Evolutionary conservation across 2,329 filamentous ascomycete species (phyloP).

Genomic region (Penicillium fuscoglaucum): DNA sequence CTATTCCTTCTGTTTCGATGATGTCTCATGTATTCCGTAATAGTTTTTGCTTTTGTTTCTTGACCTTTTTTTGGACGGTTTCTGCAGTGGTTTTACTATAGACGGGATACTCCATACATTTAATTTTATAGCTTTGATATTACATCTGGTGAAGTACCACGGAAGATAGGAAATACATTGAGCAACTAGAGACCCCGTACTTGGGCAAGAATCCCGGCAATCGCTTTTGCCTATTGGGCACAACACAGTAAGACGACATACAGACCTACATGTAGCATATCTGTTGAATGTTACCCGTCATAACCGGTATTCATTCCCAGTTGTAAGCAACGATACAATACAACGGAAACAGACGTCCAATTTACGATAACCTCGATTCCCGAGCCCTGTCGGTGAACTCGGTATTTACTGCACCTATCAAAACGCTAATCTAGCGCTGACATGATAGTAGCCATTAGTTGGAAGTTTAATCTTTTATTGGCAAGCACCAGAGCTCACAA

Average conservation of each 20-base stretch:
- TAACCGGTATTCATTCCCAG: background rate
- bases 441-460: background rate
- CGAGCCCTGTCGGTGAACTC: background rate
- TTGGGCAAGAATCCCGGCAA: background rate
- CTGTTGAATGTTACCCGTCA: conserved; percentile 1
- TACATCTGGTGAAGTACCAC: background rate
- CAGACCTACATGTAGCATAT: background rate
- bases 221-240: background rate
- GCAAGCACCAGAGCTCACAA: no score
- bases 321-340: conserved; percentile 2
- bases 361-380: conserved; percentile 4
- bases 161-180: background rate
- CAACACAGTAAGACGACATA: background rate
- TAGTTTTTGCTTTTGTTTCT: background rate
- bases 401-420: background rate
- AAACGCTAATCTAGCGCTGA: conserved; percentile 1
- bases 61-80: background rate
- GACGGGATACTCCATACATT: background rate
- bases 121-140: background rate
- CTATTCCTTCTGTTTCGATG: background rate
- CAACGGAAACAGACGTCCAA: background rate
- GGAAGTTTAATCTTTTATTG: background rate
- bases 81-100: conserved; percentile 2
- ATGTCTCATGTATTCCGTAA: background rate
- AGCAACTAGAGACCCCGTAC: background rate